Base-by-base conservation (phyloP, 306 rosid genomes). In the Alnus glutinosa region DNA sequence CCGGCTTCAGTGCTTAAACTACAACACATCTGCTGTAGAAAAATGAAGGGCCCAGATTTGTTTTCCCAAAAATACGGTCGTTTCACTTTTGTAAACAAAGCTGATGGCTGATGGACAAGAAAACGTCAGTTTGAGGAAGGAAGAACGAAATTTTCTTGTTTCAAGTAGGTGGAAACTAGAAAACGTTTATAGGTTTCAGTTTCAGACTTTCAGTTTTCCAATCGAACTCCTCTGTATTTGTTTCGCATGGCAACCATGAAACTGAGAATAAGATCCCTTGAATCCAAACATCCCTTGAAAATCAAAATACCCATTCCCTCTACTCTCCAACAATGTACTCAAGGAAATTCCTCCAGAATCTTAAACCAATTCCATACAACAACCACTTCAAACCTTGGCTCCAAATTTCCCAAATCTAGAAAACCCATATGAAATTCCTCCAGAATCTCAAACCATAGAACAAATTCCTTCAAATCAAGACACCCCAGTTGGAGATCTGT, bases 201-300 rank as follows among this genome's bases (percentile, higher is more conserved):
- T 39, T 39, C 44, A 39, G 5, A 2, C 0, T 39, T 39, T 39
- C 44, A 34, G 4, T 4, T 42, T 42, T 42, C 46, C 7, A 0
- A 42, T 42, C 46, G 5, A 5, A 4, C 46, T 4, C 46, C 7
- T 5, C 46, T 42, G 0, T 42, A 7, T 7, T 42, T 42, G 46
- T 5, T 42, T 42, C 7, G 7, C 46, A 42, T 42, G 46, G 46
- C 46, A 71, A 70, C 75, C 79, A 89, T 92, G 98, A 94, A 86
- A 75, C 87, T 94, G n/a, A 81, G 97, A 75, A 66, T 92, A 23
- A 77, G 98, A 83, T 85, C 91, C 37, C 34, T 83, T 2, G 96
- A 89, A 58, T 81, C 94, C 81, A 86, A 88, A 73, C 86, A 89
- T 78, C 88, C 97, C 75, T 74, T 89, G 15, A 86, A 85, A 82